Conservation (phyloP, 306 rosid genomes). For the Castanea sativa region DNA sequence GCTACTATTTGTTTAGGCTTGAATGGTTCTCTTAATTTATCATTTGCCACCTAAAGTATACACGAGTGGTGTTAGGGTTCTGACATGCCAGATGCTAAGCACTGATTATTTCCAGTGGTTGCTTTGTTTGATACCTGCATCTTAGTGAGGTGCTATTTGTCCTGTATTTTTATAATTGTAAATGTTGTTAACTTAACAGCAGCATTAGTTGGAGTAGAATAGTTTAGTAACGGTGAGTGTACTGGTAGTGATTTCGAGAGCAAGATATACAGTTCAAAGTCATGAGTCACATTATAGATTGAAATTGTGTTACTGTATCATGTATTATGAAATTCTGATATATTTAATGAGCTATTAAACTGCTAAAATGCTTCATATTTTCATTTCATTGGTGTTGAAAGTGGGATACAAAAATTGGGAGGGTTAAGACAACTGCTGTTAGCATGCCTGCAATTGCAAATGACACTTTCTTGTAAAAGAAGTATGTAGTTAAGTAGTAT, state of each 20-base stretch:
- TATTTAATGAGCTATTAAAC: neutral
- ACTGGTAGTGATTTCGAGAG: neutral
- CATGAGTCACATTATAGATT: neutral
- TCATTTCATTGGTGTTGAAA: neutral
- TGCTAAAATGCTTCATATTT: neutral
- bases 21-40: neutral
- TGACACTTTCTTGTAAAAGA: neutral
- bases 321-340: neutral
- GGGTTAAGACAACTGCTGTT: neutral
- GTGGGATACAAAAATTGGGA: neutral
- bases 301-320: neutral
- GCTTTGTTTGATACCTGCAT: slow-evolving; percentile 2
- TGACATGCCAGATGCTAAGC: slow-evolving; percentile 1
- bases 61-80: slow-evolving; percentile 10
- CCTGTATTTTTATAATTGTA: slow-evolving; percentile 9
- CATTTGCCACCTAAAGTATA: slow-evolving; percentile 4
- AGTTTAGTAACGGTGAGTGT: neutral
- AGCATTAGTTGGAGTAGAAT: neutral
- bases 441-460: neutral
- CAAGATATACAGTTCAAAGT: neutral
- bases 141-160: slow-evolving; percentile 9
- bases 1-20: slow-evolving; percentile 1
- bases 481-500: neutral
- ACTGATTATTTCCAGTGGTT: neutral
- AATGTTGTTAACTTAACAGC: neutral